Percentiles rank a stretch among this genome's conserved stretches.
phyloP scores from a whole-genome alignment of 768 basidiomycete genomes.

The Dacryopinax spathularia region DNA sequence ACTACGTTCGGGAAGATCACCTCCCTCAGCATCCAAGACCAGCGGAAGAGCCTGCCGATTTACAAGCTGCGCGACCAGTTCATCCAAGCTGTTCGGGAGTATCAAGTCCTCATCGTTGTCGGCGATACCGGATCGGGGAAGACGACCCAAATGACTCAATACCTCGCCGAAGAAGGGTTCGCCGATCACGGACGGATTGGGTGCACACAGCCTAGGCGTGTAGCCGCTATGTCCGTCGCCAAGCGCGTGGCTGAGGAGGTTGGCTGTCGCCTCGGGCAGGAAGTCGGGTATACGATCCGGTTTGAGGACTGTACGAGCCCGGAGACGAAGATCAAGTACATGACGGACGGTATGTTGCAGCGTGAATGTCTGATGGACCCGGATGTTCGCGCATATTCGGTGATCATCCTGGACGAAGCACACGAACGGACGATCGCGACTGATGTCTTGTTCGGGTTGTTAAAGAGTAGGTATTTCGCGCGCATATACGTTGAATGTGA shows the following conservation, averaged over 20 bases:
- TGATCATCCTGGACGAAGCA: constrained; percentile 97
- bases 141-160: constrained; percentile 98
- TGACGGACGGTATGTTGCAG: constrained; percentile 99
- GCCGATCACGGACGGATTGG: constrained; percentile 85
- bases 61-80: constrained; percentile 87
- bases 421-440: constrained; percentile 98
- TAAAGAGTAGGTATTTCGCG: constrained; percentile 50
- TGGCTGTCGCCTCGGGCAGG: constrained; percentile 90
- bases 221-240: constrained; percentile 97
- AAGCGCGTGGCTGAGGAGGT: constrained; percentile 98
- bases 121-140: constrained; percentile 99
- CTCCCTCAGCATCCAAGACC: constrained; percentile 78
- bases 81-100: constrained; percentile 80
- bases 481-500: constrained; percentile 23
- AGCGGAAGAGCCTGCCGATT: constrained; percentile 80
- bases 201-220: constrained; percentile 97
- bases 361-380: constrained; percentile 95
- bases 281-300: constrained; percentile 97
- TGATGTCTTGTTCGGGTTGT: constrained; percentile 87
- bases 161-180: constrained; percentile 86
- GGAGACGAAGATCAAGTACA: constrained; percentile 98
- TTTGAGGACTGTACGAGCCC: constrained; percentile 99
- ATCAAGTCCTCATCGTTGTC: constrained; percentile 95
- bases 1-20: constrained; percentile 94
- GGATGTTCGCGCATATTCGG: constrained; percentile 79